These are phyloP conservation scores for Dendrobium nobile DNA, from an alignment of 106 monocot species.

Conservation along the genomic window DNA sequence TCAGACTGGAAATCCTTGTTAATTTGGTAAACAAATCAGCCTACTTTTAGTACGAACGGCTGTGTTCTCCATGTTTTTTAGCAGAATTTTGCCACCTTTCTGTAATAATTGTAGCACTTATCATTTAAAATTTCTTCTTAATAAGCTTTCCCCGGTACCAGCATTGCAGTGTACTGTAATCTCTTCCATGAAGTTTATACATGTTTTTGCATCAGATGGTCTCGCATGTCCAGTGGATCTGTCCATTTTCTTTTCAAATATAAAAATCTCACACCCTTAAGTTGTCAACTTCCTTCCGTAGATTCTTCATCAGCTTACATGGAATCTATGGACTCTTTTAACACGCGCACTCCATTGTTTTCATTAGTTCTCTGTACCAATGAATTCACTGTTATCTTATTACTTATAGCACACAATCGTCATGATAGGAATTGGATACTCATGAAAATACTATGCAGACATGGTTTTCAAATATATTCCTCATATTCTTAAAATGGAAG, in stretches of 20 bases:
- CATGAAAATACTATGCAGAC: not conserved
- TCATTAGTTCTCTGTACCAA: not conserved
- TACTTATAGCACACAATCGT: not conserved
- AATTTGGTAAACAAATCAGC: not conserved
- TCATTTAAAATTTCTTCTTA: not conserved
- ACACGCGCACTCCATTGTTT: not conserved
- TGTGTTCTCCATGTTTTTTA: not conserved
- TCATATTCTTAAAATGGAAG: not conserved
- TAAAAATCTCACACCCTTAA: not conserved
- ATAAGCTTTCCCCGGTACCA: not conserved
- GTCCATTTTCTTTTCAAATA: too few relatives aligned
- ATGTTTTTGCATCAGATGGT: not conserved
- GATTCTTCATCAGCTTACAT: not conserved
- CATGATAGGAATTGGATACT: not conserved
- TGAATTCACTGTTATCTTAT: not conserved
- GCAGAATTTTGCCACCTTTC: not conserved
- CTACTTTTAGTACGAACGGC: too few relatives aligned
- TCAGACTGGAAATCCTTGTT: not conserved
- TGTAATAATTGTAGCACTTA: not conserved
- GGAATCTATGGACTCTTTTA: not conserved
- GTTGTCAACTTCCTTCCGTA: too few relatives aligned
- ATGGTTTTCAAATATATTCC: slow-evolving; percentile 3
- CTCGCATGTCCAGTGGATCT: not conserved
- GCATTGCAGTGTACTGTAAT: not conserved
- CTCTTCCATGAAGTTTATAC: not conserved